Evolutionary conservation across 768 basidiomycete species (phyloP).

Genomic region (Mrakia hoshinonis): DNA sequence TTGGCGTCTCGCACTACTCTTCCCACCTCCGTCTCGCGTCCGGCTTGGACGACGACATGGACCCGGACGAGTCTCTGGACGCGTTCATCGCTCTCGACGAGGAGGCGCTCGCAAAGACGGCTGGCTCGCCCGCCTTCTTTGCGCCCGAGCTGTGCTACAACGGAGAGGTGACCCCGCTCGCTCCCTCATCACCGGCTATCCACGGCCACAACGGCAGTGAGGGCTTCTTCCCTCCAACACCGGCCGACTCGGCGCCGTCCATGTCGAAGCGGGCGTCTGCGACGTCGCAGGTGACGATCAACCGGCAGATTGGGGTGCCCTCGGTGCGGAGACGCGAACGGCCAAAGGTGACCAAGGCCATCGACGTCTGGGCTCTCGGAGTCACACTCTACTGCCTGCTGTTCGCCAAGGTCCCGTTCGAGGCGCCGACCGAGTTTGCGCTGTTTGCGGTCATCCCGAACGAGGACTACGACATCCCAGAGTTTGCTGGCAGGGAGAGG

Average conservation of each 20-base stretch:
- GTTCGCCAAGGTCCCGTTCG: constrained; percentile 77
- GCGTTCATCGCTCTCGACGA: constrained; percentile 55
- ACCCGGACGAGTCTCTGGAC: background rate
- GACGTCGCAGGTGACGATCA: constrained; percentile 5
- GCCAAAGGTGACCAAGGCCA: constrained; percentile 70
- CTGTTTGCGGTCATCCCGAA: constrained; percentile 73
- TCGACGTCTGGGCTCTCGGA: constrained; percentile 96
- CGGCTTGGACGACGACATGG: constrained; percentile 10
- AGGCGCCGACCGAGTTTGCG: constrained; percentile 59
- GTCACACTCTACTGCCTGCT: constrained; percentile 91
- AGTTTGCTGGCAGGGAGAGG: constrained; percentile 62
- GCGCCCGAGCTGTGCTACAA: constrained; percentile 90
- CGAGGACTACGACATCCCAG: constrained; percentile 60
- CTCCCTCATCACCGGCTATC: constrained; percentile 23
- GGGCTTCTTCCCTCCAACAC: constrained; percentile 23
- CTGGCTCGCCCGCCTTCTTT: constrained; percentile 90
- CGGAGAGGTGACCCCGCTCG: constrained; percentile 34
- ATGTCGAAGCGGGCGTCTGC: background rate
- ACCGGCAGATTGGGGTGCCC: background rate
- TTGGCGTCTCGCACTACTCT: constrained; percentile 94
- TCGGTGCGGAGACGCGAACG: constrained; percentile 22
- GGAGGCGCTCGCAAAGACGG: constrained; percentile 75
- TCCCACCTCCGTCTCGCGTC: constrained; percentile 72
- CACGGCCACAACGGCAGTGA: constrained; percentile 29
- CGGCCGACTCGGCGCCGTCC: background rate